phyloP scores from a whole-genome alignment of 2,329 filamentous ascomycete genomes.

The Metarhizium robertsii region DNA sequence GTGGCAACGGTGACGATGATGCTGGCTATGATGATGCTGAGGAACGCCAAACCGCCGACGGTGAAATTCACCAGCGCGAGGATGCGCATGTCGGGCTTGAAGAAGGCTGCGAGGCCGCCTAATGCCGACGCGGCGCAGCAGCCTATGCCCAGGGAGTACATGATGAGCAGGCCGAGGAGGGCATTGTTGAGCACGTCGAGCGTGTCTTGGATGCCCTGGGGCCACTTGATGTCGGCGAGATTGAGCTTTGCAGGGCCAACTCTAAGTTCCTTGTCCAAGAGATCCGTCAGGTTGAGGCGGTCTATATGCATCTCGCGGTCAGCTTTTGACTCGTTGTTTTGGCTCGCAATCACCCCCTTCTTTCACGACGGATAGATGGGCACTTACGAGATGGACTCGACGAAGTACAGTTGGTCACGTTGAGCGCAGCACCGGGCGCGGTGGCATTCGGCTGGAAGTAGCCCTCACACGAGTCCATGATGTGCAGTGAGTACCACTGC shows the following conservation, averaged over 20 bases:
- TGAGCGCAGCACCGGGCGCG: slow-evolving; percentile 24
- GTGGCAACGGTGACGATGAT: slow-evolving; percentile 32
- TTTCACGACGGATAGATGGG: no score
- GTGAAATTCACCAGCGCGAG: slow-evolving; percentile 27
- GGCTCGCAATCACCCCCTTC: no score
- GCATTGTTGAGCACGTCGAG: slow-evolving; percentile 39
- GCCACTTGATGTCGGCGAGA: slow-evolving; percentile 35
- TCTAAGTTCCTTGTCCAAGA: slow-evolving; percentile 36
- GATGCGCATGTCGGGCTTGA: slow-evolving; percentile 17
- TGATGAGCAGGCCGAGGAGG: slow-evolving; percentile 37
- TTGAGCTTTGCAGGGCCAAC: slow-evolving; percentile 35
- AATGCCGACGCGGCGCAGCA: slow-evolving; percentile 36
- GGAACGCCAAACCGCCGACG: slow-evolving; percentile 24
- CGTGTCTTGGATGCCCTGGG: slow-evolving; percentile 33
- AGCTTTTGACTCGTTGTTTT: not conserved
- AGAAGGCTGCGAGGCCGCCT: slow-evolving; percentile 24
- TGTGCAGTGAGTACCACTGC: slow-evolving; percentile 42
- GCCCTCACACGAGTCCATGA: slow-evolving; percentile 38
- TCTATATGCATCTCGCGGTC: slow-evolving; percentile 12
- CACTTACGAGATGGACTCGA: slow-evolving; percentile 5
- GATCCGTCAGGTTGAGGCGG: slow-evolving; percentile 36
- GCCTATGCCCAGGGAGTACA: slow-evolving; percentile 36
- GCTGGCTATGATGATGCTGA: slow-evolving; percentile 31
- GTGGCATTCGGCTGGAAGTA: slow-evolving; percentile 35
- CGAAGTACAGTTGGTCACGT: slow-evolving; percentile 34